phyloP scores from a whole-genome alignment of 495 filamentous ascomycete genomes.

The Amorphotheca resinae region DNA sequence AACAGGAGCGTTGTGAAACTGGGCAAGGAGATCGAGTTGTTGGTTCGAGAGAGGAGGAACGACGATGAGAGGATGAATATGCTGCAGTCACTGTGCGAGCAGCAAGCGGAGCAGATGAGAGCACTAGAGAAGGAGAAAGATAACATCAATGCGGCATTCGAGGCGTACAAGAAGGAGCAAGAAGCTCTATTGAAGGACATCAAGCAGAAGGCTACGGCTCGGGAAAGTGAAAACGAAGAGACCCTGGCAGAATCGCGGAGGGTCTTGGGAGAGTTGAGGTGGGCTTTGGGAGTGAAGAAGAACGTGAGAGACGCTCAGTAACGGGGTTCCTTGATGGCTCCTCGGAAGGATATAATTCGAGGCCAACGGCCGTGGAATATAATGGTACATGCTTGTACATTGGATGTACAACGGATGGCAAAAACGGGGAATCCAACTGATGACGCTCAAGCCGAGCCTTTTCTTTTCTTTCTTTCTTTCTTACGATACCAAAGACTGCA shows the following conservation, averaged over 20 bases:
- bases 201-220: constrained; percentile 38
- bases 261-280: constrained; percentile 53
- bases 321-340: too few species aligned
- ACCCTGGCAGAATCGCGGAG: constrained; percentile 47
- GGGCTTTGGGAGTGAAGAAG: constrained; percentile 52
- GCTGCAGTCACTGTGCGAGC: constrained; percentile 52
- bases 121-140: constrained; percentile 46
- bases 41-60: constrained; percentile 36
- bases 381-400: constrained; percentile 1
- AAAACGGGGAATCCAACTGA: not conserved
- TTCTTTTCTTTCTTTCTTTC: constrained; percentile 1
- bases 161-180: constrained; percentile 49
- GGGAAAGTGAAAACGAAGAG: constrained; percentile 41
- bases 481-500: constrained; percentile 7
- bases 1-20: constrained; percentile 39
- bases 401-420: not conserved
- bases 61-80: constrained; percentile 45
- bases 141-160: constrained; percentile 40
- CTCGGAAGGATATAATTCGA: not conserved
- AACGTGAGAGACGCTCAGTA: constrained; percentile 25
- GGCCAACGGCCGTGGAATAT: not conserved
- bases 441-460: constrained; percentile 1
- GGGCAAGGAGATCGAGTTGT: constrained; percentile 32
- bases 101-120: constrained; percentile 56
- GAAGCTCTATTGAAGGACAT: constrained; percentile 46